A percentile compares a stretch with the other conserved stretches of the same genome.
Conservation (phyloP, 176 grass and related monocot species). For the Poa annua region DNA sequence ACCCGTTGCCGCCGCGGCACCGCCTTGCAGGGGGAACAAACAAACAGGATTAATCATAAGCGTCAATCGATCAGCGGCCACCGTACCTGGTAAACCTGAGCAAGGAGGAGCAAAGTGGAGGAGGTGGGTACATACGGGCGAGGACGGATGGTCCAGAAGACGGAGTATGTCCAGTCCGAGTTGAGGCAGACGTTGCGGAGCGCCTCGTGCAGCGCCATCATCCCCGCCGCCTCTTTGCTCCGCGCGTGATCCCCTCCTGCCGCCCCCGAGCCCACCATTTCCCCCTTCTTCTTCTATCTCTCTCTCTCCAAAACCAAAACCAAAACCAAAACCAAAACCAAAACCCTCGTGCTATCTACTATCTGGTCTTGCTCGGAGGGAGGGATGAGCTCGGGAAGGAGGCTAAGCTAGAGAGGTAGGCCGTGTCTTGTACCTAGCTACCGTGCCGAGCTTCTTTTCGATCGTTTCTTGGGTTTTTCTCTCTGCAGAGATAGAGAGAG, state of each 20-base stretch:
- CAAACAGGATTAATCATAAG: neutral
- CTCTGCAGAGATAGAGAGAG: neutral
- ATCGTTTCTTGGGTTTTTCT: conserved; percentile 47
- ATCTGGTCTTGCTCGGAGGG: neutral
- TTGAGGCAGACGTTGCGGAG: conserved; percentile 93
- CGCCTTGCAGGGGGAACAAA: conserved; percentile 38
- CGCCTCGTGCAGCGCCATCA: conserved; percentile 97
- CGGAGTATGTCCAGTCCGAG: conserved; percentile 99
- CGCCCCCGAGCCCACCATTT: conserved; percentile 83
- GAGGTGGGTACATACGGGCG: conserved; percentile 60
- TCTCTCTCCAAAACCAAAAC: neutral
- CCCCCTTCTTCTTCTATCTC: neutral
- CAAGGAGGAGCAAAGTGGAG: no score
- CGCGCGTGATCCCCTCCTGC: conserved; percentile 64
- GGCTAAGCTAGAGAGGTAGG: conserved; percentile 22
- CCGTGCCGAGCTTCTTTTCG: conserved; percentile 44
- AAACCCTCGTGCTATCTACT: conserved; percentile 9
- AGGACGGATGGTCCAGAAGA: conserved; percentile 99
- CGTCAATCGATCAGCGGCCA: neutral
- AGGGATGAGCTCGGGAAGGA: conserved; percentile 16
- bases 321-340: neutral
- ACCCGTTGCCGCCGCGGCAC: conserved; percentile 94
- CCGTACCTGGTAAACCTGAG: no score
- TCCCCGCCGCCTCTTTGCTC: conserved; percentile 96
- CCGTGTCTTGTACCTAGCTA: conserved; percentile 23